Evolutionary conservation across 2,329 filamentous ascomycete genomes (phyloP).

Genomic region (Stemphylium vesicarium): DNA sequence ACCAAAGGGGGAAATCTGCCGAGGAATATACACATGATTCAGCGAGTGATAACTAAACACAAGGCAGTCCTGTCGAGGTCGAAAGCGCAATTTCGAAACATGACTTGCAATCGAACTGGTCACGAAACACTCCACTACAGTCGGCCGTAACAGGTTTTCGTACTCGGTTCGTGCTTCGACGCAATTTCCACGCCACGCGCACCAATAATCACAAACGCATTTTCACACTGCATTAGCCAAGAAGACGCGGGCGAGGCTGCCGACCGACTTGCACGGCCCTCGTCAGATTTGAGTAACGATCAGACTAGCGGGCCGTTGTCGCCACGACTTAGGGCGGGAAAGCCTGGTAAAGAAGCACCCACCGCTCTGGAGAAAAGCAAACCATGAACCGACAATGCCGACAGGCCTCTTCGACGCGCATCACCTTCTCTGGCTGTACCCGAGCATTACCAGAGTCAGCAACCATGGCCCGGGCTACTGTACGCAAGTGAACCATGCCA

Average conservation of each 20-base stretch:
- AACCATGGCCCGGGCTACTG: slow-evolving; percentile 12
- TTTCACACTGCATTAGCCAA: slow-evolving; percentile 16
- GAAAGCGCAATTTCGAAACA: slow-evolving; percentile 1
- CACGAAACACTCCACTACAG: background rate
- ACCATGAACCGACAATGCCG: slow-evolving; percentile 12
- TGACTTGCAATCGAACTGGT: slow-evolving; percentile 1
- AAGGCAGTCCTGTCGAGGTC: background rate
- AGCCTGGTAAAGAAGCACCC: slow-evolving; percentile 22
- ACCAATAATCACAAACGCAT: slow-evolving; percentile 3
- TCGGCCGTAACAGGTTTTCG: background rate
- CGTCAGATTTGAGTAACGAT: slow-evolving; percentile 16
- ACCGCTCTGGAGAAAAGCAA: slow-evolving; percentile 8
- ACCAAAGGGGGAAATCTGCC: background rate
- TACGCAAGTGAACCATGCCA: slow-evolving; percentile 12
- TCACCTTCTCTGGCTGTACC: slow-evolving; percentile 4
- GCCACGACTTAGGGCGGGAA: slow-evolving; percentile 29
- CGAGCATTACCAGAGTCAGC: slow-evolving; percentile 10
- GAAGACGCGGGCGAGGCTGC: slow-evolving; percentile 18
- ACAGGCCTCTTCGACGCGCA: slow-evolving; percentile 9
- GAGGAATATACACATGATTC: background rate
- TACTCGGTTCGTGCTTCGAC: background rate
- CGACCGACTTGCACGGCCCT: slow-evolving; percentile 19
- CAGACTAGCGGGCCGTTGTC: slow-evolving; percentile 33
- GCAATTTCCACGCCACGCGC: slow-evolving; percentile 9
- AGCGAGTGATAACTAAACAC: background rate